Conservation (phyloP, 352 stramenopile species). For the Lagenidium giganteum region DNA sequence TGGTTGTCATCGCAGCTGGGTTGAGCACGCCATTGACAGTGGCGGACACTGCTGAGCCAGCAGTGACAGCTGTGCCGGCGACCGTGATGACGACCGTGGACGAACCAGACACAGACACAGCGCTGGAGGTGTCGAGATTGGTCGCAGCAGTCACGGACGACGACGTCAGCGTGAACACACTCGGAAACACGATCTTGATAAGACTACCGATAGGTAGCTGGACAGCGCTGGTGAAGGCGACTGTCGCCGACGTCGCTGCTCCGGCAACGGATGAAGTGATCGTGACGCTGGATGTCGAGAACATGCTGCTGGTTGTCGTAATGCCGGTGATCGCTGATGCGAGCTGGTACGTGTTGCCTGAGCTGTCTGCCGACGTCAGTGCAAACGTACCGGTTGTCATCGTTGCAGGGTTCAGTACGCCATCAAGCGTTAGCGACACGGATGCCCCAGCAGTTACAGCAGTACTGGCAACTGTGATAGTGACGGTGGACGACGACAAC, state of each 20-base stretch:
- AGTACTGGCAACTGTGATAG: constrained; percentile 20
- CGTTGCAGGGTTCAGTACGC: constrained; percentile 46
- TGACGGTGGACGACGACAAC: constrained; percentile 15
- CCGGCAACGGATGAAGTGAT: constrained; percentile 22
- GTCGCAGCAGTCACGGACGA: constrained; percentile 14
- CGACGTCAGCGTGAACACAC: constrained; percentile 22
- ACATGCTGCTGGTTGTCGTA: neutral
- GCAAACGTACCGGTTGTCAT: constrained; percentile 31
- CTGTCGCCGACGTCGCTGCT: constrained; percentile 17
- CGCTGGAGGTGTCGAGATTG: constrained; percentile 23
- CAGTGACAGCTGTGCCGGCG: constrained; percentile 14
- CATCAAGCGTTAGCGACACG: constrained; percentile 40
- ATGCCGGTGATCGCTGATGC: constrained; percentile 22
- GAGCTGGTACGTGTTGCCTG: neutral
- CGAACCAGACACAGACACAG: constrained; percentile 12
- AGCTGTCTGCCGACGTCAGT: constrained; percentile 29
- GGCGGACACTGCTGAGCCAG: constrained; percentile 28
- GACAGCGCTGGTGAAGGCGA: constrained; percentile 35
- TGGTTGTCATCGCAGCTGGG: constrained; percentile 33
- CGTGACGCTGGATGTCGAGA: constrained; percentile 17
- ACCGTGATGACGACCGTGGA: constrained; percentile 25
- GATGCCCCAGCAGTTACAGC: constrained; percentile 13
- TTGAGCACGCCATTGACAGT: constrained; percentile 45
- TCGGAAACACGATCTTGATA: constrained; percentile 33
- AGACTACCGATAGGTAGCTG: constrained; percentile 24